These are phyloP conservation scores for Podaxis sp. DNA, from an alignment of 768 basidiomycete species.

Conservation along the genomic window DNA sequence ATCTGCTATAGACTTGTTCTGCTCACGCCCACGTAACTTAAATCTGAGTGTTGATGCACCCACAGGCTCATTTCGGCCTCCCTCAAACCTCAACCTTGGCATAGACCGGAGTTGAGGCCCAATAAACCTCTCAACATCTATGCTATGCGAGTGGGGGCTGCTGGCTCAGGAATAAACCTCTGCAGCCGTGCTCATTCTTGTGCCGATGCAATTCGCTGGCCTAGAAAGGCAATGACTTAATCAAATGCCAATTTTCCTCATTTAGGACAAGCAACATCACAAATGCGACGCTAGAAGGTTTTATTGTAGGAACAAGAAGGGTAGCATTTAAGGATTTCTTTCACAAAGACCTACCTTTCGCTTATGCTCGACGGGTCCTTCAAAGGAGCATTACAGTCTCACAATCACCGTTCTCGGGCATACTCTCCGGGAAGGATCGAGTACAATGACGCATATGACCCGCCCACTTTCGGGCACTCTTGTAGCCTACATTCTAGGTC, in stretches of 20 bases:
- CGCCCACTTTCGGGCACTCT: neutral
- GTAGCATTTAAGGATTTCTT: neutral
- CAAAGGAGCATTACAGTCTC: neutral
- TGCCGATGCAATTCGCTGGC: neutral
- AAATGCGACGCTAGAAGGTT: neutral
- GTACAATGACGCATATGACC: neutral
- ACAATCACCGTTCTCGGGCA: conserved; percentile 2
- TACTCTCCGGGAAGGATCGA: neutral
- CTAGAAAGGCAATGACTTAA: neutral
- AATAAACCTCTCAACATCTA: neutral
- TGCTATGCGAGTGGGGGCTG: neutral
- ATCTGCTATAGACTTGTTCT: neutral
- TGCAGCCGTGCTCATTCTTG: neutral
- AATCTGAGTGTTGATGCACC: neutral
- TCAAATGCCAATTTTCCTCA: neutral
- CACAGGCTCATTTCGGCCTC: neutral
- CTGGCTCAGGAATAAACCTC: neutral
- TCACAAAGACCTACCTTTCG: neutral
- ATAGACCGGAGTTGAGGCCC: neutral
- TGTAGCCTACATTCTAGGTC: conserved; percentile 2
- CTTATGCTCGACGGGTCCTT: neutral
- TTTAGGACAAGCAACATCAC: neutral
- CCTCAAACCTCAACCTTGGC: neutral
- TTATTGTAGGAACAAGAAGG: conserved; percentile 1
- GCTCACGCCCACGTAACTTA: neutral